Percentiles rank a stretch among this genome's conserved stretches.
phyloP scores from a whole-genome alignment of 176 grass and related monocot genomes.

The Musa acuminata region DNA sequence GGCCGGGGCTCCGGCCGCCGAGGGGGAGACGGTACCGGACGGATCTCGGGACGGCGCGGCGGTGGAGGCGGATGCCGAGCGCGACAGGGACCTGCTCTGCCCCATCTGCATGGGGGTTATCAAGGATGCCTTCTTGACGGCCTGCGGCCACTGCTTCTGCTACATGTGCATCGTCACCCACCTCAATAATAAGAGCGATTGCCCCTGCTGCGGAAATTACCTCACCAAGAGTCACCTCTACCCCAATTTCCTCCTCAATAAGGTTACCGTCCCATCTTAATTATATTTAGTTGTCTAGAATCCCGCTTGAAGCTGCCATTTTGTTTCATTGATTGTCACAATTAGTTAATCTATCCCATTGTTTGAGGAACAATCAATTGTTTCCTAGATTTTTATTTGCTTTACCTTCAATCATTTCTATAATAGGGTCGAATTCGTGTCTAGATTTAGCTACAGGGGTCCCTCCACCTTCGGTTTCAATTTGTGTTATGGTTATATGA shows the following conservation, averaged over 20 bases:
- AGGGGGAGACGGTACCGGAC: neutral
- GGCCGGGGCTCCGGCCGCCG: constrained; percentile 8
- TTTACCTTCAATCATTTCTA: too few relatives aligned
- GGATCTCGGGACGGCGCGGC: neutral
- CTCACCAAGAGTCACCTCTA: constrained; percentile 92
- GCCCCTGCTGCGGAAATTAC: constrained; percentile 81
- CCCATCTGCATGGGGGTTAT: constrained; percentile 99
- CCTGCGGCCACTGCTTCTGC: constrained; percentile 94
- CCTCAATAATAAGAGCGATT: constrained; percentile 80
- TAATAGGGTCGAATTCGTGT: too few relatives aligned
- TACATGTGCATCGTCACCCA: constrained; percentile 99
- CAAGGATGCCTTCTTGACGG: constrained; percentile 95
- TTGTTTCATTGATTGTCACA: too few relatives aligned
- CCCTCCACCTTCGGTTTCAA: too few relatives aligned
- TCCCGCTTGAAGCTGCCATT: neutral
- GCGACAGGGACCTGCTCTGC: constrained; percentile 80
- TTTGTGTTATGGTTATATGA: too few relatives aligned
- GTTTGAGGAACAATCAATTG: neutral
- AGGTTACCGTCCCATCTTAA: constrained; percentile 30
- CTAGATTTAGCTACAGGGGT: too few relatives aligned
- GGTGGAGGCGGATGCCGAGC: constrained; percentile 4
- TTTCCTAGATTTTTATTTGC: too few relatives aligned
- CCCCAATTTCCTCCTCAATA: constrained; percentile 94
- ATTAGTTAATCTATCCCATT: neutral
- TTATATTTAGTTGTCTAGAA: neutral